phyloP scores from a whole-genome alignment of 1,139 yeast genomes.

The Debaryomyces subglobosus region DNA sequence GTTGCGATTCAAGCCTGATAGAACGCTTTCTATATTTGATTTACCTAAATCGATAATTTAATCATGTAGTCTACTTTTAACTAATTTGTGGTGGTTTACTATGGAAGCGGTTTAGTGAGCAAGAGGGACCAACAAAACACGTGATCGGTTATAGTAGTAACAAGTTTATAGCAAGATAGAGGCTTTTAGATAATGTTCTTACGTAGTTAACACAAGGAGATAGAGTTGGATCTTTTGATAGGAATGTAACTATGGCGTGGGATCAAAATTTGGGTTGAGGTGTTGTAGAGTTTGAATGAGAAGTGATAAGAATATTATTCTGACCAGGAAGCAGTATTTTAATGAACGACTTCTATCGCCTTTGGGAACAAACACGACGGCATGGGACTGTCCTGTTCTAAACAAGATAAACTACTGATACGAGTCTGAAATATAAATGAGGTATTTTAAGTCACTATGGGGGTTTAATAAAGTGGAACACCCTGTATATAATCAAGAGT shows the following conservation, averaged over 20 bases:
- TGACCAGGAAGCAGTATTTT: neutral
- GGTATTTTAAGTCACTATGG: neutral
- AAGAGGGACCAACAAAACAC: neutral
- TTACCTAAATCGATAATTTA: neutral
- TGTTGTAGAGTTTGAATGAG: too few relatives aligned
- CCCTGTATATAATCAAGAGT: conserved; percentile 4
- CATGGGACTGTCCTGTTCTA: neutral
- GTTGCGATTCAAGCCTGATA: neutral
- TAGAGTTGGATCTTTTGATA: too few relatives aligned
- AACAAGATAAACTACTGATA: neutral
- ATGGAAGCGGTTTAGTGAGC: neutral
- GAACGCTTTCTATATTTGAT: neutral
- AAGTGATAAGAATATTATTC: too few relatives aligned
- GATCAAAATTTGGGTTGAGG: too few relatives aligned
- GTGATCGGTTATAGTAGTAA: neutral
- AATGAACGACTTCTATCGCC: neutral
- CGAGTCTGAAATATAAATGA: neutral
- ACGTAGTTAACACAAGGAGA: neutral
- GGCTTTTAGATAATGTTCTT: neutral
- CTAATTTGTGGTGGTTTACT: neutral
- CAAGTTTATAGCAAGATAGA: neutral
- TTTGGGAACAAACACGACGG: neutral
- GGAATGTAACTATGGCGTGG: too few relatives aligned
- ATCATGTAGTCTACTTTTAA: neutral
- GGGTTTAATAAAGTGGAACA: neutral